Percentiles rank a stretch among this genome's conserved stretches.
Evolutionary conservation across 2,329 filamentous ascomycete genomes (phyloP).

Genomic region (Talaromyces sp.): DNA sequence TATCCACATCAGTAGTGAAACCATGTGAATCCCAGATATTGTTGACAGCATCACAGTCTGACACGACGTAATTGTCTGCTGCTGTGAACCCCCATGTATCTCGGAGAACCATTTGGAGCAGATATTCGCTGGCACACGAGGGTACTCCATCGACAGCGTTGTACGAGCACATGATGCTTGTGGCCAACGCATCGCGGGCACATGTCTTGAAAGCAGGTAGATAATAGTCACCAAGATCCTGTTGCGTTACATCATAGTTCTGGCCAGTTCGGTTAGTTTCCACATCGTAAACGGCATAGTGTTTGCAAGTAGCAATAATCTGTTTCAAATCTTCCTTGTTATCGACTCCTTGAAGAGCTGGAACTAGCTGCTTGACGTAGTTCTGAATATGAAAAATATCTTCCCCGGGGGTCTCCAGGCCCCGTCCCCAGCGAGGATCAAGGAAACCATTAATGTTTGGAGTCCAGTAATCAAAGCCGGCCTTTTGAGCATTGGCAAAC

Average conservation of each 20-base stretch:
- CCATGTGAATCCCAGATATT: constrained; percentile 53
- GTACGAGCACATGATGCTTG: constrained; percentile 58
- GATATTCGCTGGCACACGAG: constrained; percentile 57
- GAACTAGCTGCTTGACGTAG: constrained; percentile 47
- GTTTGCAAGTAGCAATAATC: constrained; percentile 54
- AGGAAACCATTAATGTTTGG: constrained; percentile 62
- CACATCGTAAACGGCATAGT: constrained; percentile 53
- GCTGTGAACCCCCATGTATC: constrained; percentile 61
- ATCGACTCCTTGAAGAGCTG: constrained; percentile 45
- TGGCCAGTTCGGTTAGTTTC: constrained; percentile 47
- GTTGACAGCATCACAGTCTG: constrained; percentile 59
- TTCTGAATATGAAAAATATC: constrained; percentile 45
- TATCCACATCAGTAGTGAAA: constrained; percentile 37
- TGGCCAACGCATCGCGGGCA: constrained; percentile 52
- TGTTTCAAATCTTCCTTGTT: constrained; percentile 25
- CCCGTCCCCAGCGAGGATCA: constrained; percentile 58
- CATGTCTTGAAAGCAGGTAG: constrained; percentile 60
- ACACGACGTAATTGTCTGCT: constrained; percentile 54
- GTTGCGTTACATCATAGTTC: constrained; percentile 50
- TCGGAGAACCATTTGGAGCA: constrained; percentile 57
- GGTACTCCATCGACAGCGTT: constrained; percentile 61
- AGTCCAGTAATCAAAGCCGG: constrained; percentile 49
- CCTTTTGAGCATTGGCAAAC: constrained; percentile 54
- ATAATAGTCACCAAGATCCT: constrained; percentile 64
- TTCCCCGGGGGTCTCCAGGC: constrained; percentile 56